Percentiles rank a stretch among this genome's conserved stretches.
Conservation (phyloP, 1,284 basidiomycete genomes). For the Ceratobasidium sp. region DNA sequence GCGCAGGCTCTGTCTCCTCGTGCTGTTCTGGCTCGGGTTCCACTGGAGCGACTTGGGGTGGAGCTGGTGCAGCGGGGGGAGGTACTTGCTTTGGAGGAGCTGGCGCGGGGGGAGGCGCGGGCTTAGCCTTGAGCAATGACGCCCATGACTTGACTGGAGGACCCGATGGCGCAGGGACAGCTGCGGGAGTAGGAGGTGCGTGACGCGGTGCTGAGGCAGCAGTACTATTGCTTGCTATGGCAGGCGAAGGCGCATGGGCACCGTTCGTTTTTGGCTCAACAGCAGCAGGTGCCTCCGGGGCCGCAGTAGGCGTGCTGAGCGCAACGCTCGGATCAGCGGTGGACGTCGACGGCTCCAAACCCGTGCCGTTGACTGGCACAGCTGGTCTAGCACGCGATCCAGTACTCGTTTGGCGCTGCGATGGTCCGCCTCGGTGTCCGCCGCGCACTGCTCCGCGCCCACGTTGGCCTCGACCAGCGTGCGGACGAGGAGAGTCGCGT, state of each 20-base stretch:
- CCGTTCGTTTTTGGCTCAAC: conserved; percentile 82
- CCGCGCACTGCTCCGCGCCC: conserved; percentile 69
- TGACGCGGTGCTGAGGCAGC: neutral
- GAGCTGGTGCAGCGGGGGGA: conserved; percentile 41
- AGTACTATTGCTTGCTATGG: conserved; percentile 66
- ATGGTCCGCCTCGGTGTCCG: conserved; percentile 56
- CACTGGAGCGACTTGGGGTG: conserved; percentile 26
- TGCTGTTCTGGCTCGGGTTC: neutral
- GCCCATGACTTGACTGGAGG: conserved; percentile 20
- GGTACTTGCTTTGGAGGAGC: conserved; percentile 49
- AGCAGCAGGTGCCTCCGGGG: conserved; percentile 60
- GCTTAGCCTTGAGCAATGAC: conserved; percentile 35
- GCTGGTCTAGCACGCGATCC: neutral
- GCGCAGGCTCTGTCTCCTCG: conserved; percentile 11
- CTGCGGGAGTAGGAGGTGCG: conserved; percentile 24
- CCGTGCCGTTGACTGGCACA: conserved; percentile 50
- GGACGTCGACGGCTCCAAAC: conserved; percentile 60
- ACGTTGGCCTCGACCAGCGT: conserved; percentile 65
- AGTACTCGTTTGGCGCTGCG: neutral
- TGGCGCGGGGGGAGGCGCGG: conserved; percentile 49
- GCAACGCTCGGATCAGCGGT: neutral
- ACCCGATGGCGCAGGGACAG: neutral
- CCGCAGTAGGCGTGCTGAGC: neutral
- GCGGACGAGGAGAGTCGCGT: conserved; percentile 26
- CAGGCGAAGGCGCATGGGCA: conserved; percentile 56